Percentiles rank a stretch among this genome's conserved stretches.
phyloP scores from a whole-genome alignment of 331 rosid genomes.

The Malus hybrid region DNA sequence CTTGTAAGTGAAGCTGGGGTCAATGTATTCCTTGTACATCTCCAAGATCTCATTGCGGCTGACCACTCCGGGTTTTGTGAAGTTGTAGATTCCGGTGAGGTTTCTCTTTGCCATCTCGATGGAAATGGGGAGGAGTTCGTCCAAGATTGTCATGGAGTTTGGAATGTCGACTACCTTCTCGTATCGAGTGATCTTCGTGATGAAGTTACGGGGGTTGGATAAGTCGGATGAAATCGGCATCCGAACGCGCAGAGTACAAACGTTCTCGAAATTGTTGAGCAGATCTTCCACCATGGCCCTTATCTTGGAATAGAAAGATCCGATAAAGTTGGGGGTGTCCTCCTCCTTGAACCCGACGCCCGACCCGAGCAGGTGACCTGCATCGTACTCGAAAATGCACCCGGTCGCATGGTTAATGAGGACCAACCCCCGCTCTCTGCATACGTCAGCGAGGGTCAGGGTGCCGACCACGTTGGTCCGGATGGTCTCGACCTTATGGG shows the following conservation, averaged over 20 bases:
- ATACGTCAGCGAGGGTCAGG: constrained; percentile 60
- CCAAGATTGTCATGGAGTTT: constrained; percentile 80
- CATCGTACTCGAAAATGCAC: constrained; percentile 81
- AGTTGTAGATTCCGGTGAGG: too few species aligned
- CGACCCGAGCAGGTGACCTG: constrained; percentile 43
- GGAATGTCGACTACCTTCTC: constrained; percentile 85
- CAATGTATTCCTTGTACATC: too few species aligned
- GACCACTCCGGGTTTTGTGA: too few species aligned
- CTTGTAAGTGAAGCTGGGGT: too few species aligned
- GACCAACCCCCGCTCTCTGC: constrained; percentile 47
- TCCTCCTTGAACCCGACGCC: constrained; percentile 70
- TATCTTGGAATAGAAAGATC: constrained; percentile 88
- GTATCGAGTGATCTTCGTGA: constrained; percentile 70
- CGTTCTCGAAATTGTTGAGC: constrained; percentile 70
- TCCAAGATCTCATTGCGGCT: too few species aligned
- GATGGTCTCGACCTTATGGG: constrained; percentile 79
- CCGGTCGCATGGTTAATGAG: constrained; percentile 80
- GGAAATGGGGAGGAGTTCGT: constrained; percentile 44
- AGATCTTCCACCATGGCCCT: constrained; percentile 92
- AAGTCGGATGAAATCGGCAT: constrained; percentile 87
- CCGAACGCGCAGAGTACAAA: constrained; percentile 73
- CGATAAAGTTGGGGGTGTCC: constrained; percentile 67
- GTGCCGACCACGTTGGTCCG: constrained; percentile 74
- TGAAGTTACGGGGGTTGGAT: constrained; percentile 72
- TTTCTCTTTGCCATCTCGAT: too few species aligned